These are phyloP conservation scores for Claviceps pazoutovae DNA, from an alignment of 2,329 filamentous ascomycete genomes.

Conservation along the genomic window DNA sequence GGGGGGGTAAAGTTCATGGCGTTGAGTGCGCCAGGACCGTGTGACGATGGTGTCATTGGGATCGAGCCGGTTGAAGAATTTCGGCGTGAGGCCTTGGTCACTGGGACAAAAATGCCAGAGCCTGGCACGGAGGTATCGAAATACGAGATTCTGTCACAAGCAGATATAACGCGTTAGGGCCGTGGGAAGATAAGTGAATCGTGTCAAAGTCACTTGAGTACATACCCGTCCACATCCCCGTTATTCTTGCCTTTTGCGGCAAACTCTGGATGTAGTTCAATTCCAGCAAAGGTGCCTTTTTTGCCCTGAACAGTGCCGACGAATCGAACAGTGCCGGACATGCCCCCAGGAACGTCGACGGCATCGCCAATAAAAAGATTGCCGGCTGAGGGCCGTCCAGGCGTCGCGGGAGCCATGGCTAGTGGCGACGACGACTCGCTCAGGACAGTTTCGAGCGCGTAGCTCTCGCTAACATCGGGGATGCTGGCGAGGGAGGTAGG, in stretches of 20 bases:
- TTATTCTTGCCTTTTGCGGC: constrained; percentile 82
- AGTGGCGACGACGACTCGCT: constrained; percentile 16
- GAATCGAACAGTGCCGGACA: constrained; percentile 83
- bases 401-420: constrained; percentile 39
- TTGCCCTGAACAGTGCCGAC: constrained; percentile 78
- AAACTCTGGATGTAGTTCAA: constrained; percentile 74
- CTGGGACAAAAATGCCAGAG: constrained; percentile 84
- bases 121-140: constrained; percentile 67
- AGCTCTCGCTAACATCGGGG: constrained; percentile 51
- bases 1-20: constrained; percentile 49
- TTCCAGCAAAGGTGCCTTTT: constrained; percentile 80
- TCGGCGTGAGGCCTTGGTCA: constrained; percentile 63
- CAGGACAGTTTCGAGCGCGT: constrained; percentile 42
- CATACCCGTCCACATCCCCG: constrained; percentile 88
- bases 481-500: constrained; percentile 47
- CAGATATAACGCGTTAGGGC: not conserved
- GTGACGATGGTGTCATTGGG: constrained; percentile 57
- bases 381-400: constrained; percentile 35
- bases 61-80: constrained; percentile 39
- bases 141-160: constrained; percentile 46
- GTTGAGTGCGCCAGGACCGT: constrained; percentile 41
- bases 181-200: not conserved
- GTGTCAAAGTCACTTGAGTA: not conserved
- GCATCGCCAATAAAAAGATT: constrained; percentile 60
- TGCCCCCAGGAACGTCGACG: constrained; percentile 86